Conservation (phyloP, 2,329 filamentous ascomycete species). For the Arthrinium puccinioides region DNA sequence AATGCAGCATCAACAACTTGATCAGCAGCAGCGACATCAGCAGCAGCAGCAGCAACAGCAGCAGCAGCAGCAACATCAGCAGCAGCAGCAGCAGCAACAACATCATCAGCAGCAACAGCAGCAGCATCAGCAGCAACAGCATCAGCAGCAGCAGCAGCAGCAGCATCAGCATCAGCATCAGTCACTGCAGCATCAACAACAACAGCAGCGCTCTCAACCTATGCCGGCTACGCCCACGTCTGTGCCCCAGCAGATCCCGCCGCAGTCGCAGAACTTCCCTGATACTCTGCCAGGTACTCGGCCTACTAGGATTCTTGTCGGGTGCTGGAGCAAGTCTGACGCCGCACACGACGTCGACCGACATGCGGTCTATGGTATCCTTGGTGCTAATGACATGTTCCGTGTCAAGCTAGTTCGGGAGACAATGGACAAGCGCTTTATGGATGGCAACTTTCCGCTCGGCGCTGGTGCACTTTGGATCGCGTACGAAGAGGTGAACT, state of each 20-base stretch:
- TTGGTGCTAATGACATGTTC: conserved; percentile 58
- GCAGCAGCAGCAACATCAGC: too few species aligned
- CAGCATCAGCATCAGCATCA: conserved; percentile 3
- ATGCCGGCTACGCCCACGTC: conserved; percentile 5
- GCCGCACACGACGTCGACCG: conserved; percentile 39
- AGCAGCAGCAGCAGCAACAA: background rate
- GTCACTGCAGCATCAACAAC: background rate
- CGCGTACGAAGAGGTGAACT: conserved; percentile 52
- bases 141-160: background rate
- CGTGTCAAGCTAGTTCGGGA: conserved; percentile 54
- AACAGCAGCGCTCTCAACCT: conserved; percentile 2
- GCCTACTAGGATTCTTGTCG: conserved; percentile 50
- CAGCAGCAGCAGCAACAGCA: too few species aligned
- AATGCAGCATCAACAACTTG: background rate
- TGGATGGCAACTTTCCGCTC: conserved; percentile 52
- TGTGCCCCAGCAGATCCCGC: background rate
- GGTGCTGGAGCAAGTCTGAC: conserved; percentile 51
- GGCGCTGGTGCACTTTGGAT: conserved; percentile 58
- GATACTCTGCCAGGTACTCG: conserved; percentile 40
- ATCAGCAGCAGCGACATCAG: too few species aligned
- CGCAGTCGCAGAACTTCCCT: background rate
- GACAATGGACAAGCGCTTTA: conserved; percentile 51
- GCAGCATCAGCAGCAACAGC: background rate
- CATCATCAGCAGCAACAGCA: background rate
- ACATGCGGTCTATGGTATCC: conserved; percentile 56